Conservation (phyloP, 495 filamentous ascomycete species). For the Pseudevernia furfuracea region DNA sequence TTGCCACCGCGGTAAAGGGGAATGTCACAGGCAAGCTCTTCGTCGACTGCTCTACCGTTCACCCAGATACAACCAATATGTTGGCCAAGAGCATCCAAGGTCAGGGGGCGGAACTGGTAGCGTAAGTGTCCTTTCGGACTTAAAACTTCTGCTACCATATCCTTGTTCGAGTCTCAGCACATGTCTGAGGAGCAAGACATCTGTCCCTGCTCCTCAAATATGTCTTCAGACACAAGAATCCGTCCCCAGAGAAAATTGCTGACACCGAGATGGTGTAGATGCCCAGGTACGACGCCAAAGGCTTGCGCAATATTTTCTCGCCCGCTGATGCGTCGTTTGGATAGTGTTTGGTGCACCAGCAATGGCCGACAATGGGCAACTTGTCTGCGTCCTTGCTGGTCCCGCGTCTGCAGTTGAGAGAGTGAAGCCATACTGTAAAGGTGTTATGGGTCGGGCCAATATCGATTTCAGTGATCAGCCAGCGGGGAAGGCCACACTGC, state of each 20-base stretch:
- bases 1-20: constrained; percentile 31
- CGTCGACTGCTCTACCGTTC: constrained; percentile 81
- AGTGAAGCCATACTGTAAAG: constrained; percentile 66
- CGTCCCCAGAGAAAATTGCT: not conserved
- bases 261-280: constrained; percentile 22
- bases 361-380: constrained; percentile 52
- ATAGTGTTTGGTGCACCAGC: constrained; percentile 28
- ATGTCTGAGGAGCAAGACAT: not conserved
- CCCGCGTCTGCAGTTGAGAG: constrained; percentile 50
- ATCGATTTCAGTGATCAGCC: constrained; percentile 63
- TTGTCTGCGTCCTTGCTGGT: constrained; percentile 73
- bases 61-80: constrained; percentile 69
- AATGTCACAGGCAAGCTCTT: constrained; percentile 63
- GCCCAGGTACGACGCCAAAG: constrained; percentile 39
- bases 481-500: constrained; percentile 47
- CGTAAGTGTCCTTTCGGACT: constrained; percentile 22
- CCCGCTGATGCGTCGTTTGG: not conserved
- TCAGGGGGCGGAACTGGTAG: constrained; percentile 64
- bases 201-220: not conserved
- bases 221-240: not conserved
- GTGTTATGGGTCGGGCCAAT: constrained; percentile 63
- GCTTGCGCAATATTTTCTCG: not conserved
- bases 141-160: too few relatives aligned
- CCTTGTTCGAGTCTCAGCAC: not conserved
- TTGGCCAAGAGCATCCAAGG: constrained; percentile 47